A percentile compares a stretch with the other conserved stretches of the same genome.
These are phyloP conservation scores for Nicotiana rustica DNA, from an alignment of 305 asterid genomes.

Conservation along the genomic window DNA sequence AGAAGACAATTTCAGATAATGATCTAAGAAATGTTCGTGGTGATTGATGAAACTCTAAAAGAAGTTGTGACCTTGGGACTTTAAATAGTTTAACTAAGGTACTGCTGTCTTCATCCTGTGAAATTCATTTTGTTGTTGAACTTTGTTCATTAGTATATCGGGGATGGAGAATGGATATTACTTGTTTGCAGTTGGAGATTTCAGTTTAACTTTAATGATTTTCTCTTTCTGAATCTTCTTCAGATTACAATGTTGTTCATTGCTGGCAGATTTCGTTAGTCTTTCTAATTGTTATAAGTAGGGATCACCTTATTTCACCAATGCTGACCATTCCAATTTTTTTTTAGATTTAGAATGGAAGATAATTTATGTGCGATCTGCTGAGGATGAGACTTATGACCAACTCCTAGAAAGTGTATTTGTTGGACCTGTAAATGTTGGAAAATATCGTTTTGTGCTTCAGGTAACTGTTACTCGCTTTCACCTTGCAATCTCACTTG, in stretches of 20 bases:
- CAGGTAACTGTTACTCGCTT: constrained; percentile 51
- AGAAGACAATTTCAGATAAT: not conserved
- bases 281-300: not conserved
- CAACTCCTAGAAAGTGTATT: constrained; percentile 80
- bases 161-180: not conserved
- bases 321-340: not conserved
- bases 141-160: too few relatives aligned
- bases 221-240: not conserved
- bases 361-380: constrained; percentile 74
- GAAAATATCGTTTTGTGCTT: constrained; percentile 74
- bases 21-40: not conserved
- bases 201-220: not conserved
- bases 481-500: not conserved
- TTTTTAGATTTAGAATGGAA: constrained; percentile 81
- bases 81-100: not conserved
- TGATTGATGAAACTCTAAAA: not conserved
- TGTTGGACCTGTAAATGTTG: constrained; percentile 84
- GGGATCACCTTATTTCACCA: not conserved
- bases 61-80: not conserved
- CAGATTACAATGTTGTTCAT: not conserved
- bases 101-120: not conserved
- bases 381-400: constrained; percentile 83
- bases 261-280: not conserved
- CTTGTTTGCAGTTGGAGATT: not conserved
- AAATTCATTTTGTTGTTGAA: not conserved